These are phyloP conservation scores for Erodium trifolium DNA, from an alignment of 441 rosid species.

Conservation along the genomic window DNA sequence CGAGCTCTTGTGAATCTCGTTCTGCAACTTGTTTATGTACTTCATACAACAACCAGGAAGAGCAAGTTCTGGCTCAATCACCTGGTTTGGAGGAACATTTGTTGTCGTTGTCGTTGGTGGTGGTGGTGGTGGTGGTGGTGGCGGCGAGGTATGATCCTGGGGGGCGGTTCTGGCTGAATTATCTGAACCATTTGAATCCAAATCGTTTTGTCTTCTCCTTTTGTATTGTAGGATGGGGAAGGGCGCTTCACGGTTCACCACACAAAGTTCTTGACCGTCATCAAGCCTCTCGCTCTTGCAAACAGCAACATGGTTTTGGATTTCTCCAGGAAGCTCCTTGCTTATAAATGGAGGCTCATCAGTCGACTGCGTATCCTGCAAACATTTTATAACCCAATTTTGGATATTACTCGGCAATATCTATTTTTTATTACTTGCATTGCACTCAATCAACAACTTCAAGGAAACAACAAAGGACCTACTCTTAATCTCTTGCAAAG, in stretches of 20 bases:
- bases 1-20: conserved; percentile 59
- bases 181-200: conserved; percentile 38
- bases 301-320: conserved; percentile 22
- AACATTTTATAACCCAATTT: no score
- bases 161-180: conserved; percentile 41
- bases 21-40: conserved; percentile 49
- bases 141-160: conserved; percentile 61
- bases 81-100: conserved; percentile 17
- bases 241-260: conserved; percentile 53
- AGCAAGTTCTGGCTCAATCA: conserved; percentile 16
- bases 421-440: neutral
- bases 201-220: conserved; percentile 59
- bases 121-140: conserved; percentile 51
- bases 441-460: neutral
- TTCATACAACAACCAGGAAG: conserved; percentile 44
- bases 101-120: conserved; percentile 42
- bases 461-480: neutral
- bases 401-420: no score
- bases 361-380: neutral
- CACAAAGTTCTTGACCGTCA: conserved; percentile 36
- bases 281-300: conserved; percentile 44
- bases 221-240: conserved; percentile 61
- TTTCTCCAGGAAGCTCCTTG: conserved; percentile 39
- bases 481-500: neutral
- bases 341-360: conserved; percentile 27